Percentiles rank a stretch among this genome's conserved stretches.
Evolutionary conservation across 331 rosid genomes (phyloP).

Genomic region (Spiraea crenata): DNA sequence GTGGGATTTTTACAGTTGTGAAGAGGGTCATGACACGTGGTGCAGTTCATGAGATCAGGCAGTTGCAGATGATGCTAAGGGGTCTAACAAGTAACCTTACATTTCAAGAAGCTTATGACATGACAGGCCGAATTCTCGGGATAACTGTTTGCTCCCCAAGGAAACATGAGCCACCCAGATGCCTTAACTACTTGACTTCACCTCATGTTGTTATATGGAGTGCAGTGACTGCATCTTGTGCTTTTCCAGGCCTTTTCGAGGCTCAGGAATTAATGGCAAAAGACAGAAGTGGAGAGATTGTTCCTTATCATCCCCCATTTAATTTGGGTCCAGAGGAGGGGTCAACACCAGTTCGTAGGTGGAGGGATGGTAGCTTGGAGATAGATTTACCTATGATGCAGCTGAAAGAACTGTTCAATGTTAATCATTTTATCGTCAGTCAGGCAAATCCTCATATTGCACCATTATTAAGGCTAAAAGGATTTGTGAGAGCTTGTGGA

Average conservation of each 20-base stretch:
- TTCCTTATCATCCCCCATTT: conserved; percentile 96
- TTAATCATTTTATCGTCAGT: conserved; percentile 93
- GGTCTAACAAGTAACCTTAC: conserved; percentile 88
- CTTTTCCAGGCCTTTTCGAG: conserved; percentile 98
- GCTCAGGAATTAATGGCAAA: conserved; percentile 99
- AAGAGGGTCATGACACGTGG: conserved; percentile 77
- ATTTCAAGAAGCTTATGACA: conserved; percentile 97
- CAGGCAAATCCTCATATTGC: conserved; percentile 98
- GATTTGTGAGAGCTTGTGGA: conserved; percentile 72
- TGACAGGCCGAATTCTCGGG: conserved; percentile 95
- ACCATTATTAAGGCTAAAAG: conserved; percentile 84
- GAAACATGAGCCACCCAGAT: conserved; percentile 99
- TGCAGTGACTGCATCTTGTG: conserved; percentile 98
- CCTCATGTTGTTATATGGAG: conserved; percentile 99
- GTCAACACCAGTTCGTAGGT: conserved; percentile 69
- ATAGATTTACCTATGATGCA: conserved; percentile 96
- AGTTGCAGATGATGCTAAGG: conserved; percentile 88
- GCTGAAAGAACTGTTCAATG: conserved; percentile 88
- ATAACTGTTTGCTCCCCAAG: conserved; percentile 98
- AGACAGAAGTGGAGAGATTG: conserved; percentile 90
- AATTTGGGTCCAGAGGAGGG: conserved; percentile 89
- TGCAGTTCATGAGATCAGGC: conserved; percentile 92
- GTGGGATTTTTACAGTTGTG: conserved; percentile 86
- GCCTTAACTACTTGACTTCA: conserved; percentile 96
- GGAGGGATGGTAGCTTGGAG: conserved; percentile 99